Evolutionary conservation across 2,329 filamentous ascomycete genomes (phyloP).

Genomic region (Apiospora saccharicola): DNA sequence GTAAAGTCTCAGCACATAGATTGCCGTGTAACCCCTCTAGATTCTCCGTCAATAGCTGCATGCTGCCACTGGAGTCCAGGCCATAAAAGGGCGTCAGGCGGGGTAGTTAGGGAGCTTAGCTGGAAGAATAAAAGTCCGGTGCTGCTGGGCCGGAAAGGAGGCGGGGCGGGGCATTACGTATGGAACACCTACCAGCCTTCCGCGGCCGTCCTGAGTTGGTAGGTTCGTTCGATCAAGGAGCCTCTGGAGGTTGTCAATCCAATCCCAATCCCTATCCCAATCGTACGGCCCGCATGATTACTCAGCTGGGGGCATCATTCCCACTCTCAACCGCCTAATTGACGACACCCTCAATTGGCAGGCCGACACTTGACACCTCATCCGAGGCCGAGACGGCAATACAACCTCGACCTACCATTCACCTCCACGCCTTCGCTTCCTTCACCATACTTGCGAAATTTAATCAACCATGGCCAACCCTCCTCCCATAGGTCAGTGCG

Average conservation of each 20-base stretch:
- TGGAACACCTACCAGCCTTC: neutral
- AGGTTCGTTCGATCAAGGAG: neutral
- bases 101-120: slow-evolving; percentile 8
- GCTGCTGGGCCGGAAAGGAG: neutral
- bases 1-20: neutral
- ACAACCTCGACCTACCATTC: slow-evolving; percentile 17
- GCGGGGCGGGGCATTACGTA: slow-evolving; percentile 20
- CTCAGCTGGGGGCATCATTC: slow-evolving; percentile 13
- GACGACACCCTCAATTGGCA: slow-evolving; percentile 20
- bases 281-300: slow-evolving; percentile 18
- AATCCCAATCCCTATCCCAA: slow-evolving; percentile 12
- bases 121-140: slow-evolving; percentile 11
- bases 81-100: slow-evolving; percentile 11
- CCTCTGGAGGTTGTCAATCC: neutral
- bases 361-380: slow-evolving; percentile 18
- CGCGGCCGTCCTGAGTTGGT: neutral
- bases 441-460: neutral
- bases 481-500: slow-evolving; percentile 61
- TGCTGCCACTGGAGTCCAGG: neutral
- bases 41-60: neutral
- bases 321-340: slow-evolving; percentile 15
- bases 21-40: neutral
- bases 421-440: neutral
- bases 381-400: slow-evolving; percentile 13
- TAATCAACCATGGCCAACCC: slow-evolving; percentile 54